A percentile compares a stretch with the other conserved stretches of the same genome.
Evolutionary conservation across 768 basidiomycete genomes (phyloP).

Genomic region (Boletus huronensis): DNA sequence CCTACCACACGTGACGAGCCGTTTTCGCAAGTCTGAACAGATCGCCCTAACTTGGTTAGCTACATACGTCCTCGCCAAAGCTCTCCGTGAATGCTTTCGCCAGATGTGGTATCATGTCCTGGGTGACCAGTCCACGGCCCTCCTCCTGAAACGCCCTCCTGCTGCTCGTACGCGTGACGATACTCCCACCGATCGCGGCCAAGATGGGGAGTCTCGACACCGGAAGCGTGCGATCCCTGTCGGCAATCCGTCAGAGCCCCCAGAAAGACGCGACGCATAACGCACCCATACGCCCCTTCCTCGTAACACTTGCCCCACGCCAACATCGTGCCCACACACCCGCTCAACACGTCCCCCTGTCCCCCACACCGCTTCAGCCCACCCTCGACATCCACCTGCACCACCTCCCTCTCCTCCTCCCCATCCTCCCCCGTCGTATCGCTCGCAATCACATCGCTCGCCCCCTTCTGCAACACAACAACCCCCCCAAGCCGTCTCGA

Average conservation of each 20-base stretch:
- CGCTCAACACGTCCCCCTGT: slow-evolving; percentile 92
- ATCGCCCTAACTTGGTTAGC: too few species aligned
- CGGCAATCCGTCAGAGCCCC: slow-evolving; percentile 3
- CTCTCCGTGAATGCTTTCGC: slow-evolving; percentile 69
- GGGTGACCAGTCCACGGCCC: slow-evolving; percentile 78
- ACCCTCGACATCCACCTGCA: slow-evolving; percentile 68
- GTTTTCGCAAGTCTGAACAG: too few species aligned
- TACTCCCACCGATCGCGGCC: slow-evolving; percentile 81
- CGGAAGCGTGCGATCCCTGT: slow-evolving; percentile 52
- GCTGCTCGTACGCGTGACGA: slow-evolving; percentile 85
- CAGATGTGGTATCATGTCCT: slow-evolving; percentile 68
- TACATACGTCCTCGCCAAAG: slow-evolving; percentile 55
- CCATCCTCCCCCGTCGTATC: slow-evolving; percentile 60
- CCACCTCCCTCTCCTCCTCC: slow-evolving; percentile 47
- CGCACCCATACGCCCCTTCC: slow-evolving; percentile 74
- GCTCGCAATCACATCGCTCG: slow-evolving; percentile 75
- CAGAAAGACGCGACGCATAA: background rate
- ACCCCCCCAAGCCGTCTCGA: slow-evolving; percentile 80
- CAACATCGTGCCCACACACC: slow-evolving; percentile 81
- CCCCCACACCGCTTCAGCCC: slow-evolving; percentile 93
- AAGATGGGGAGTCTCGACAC: slow-evolving; percentile 73
- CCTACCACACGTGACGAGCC: slow-evolving; percentile 23
- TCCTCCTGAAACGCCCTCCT: slow-evolving; percentile 69
- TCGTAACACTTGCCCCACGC: slow-evolving; percentile 97
- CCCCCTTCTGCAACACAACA: slow-evolving; percentile 87